A percentile compares a stretch with the other conserved stretches of the same genome.
Conservation (phyloP, 495 filamentous ascomycete species). For the Articulospora tetracladia region DNA sequence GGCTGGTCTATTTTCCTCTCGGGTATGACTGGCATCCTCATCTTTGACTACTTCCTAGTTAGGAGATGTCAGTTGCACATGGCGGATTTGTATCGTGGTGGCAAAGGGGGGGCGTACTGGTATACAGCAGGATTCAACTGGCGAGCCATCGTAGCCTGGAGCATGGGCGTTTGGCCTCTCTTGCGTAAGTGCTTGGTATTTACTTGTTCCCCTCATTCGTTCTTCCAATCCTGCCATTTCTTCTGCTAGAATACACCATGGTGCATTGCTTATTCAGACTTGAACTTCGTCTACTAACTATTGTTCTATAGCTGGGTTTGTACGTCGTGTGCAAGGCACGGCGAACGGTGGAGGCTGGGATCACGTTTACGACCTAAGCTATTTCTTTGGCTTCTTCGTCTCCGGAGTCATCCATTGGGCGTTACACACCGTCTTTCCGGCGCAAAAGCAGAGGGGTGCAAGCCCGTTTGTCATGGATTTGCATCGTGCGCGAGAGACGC, state of each 20-base stretch:
- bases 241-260: background rate
- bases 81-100: constrained; percentile 71
- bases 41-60: constrained; percentile 38
- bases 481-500: background rate
- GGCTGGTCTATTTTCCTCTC: constrained; percentile 47
- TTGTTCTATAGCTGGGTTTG: constrained; percentile 25
- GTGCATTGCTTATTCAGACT: no score
- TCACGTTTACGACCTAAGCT: constrained; percentile 23
- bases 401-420: constrained; percentile 14
- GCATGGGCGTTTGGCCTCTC: constrained; percentile 59
- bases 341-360: constrained; percentile 20
- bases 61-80: constrained; percentile 66
- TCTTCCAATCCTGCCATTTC: no score
- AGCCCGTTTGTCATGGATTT: constrained; percentile 19
- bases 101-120: constrained; percentile 62
- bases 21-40: constrained; percentile 37
- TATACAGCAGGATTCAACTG: constrained; percentile 72
- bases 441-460: constrained; percentile 18
- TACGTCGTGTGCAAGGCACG: constrained; percentile 17
- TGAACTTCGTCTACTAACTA: background rate
- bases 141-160: constrained; percentile 79
- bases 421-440: constrained; percentile 18
- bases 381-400: constrained; percentile 26
- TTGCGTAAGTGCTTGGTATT: constrained; percentile 16
- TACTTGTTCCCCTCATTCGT: no score